A percentile compares a stretch with the other conserved stretches of the same genome.
These are phyloP conservation scores for Ogataea wickerhamii DNA, from an alignment of 805 yeast genomes.

Conservation along the genomic window DNA sequence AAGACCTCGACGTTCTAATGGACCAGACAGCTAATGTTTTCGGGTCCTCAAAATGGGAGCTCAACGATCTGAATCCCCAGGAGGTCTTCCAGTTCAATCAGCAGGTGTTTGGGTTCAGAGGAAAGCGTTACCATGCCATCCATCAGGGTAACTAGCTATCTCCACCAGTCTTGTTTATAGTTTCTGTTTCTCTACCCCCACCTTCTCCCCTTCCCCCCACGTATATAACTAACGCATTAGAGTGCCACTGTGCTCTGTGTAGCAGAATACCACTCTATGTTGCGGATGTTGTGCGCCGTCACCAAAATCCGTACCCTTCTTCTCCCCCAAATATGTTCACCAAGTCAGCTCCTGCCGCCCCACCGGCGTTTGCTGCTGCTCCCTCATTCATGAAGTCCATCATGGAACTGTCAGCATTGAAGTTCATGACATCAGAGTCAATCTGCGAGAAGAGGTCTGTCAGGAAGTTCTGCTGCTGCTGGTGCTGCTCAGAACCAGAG, in stretches of 20 bases:
- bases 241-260: not conserved
- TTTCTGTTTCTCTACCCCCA: not conserved
- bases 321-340: constrained; percentile 22
- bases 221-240: not conserved
- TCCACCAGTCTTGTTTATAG: constrained; percentile 4
- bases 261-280: not conserved
- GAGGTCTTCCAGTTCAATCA: constrained; percentile 92
- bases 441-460: constrained; percentile 31
- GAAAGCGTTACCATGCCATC: constrained; percentile 93
- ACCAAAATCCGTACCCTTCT: constrained; percentile 31
- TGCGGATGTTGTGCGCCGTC: not conserved
- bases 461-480: constrained; percentile 25
- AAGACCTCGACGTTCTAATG: constrained; percentile 79
- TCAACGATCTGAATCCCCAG: constrained; percentile 87
- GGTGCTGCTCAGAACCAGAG: constrained; percentile 1
- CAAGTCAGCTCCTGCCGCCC: constrained; percentile 8
- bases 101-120: constrained; percentile 86
- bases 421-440: constrained; percentile 30
- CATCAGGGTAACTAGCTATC: constrained; percentile 17
- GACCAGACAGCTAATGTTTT: constrained; percentile 69
- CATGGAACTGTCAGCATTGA: constrained; percentile 15
- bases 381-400: constrained; percentile 12
- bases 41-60: constrained; percentile 89
- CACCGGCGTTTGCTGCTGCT: constrained; percentile 2
- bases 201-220: not conserved